A percentile compares a stretch with the other conserved stretches of the same genome.
Conservation (phyloP, 208 protist species). For the Acanthamoeba rhysodes region DNA sequence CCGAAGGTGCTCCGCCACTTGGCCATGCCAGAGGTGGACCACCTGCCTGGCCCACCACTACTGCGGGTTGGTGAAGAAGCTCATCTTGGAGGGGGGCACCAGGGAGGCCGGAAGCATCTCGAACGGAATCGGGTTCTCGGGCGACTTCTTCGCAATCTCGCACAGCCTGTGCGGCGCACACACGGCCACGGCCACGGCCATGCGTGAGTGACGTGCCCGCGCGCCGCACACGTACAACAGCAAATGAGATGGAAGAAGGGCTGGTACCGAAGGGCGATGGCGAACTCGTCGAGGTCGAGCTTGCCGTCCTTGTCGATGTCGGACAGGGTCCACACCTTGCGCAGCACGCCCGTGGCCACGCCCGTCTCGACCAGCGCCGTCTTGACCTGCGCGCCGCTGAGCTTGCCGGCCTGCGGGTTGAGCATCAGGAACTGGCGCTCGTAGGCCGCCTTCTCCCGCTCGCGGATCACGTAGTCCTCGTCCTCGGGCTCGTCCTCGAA, state of each 20-base stretch:
- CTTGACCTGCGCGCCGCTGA: constrained; percentile 78
- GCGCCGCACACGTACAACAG: background rate
- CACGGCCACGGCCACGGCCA: background rate
- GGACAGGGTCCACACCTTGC: constrained; percentile 84
- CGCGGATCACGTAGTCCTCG: constrained; percentile 39
- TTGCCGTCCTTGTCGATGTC: constrained; percentile 85
- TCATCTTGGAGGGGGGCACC: constrained; percentile 33
- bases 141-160: constrained; percentile 65
- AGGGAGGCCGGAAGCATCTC: constrained; percentile 67
- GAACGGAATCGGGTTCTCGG: constrained; percentile 33
- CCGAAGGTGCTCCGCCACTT: too few species aligned
- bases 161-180: background rate
- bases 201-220: background rate
- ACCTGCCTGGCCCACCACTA: too few species aligned
- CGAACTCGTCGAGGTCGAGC: constrained; percentile 84
- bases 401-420: constrained; percentile 76
- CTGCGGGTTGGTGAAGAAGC: constrained; percentile 15
- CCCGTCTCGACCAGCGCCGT: constrained; percentile 75
- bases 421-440: constrained; percentile 10
- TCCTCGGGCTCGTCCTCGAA: constrained; percentile 49
- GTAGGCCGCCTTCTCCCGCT: constrained; percentile 67
- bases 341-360: constrained; percentile 77
- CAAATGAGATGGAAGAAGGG: background rate
- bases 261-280: constrained; percentile 76
- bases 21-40: too few species aligned